Evolutionary conservation across 1,284 basidiomycete genomes (phyloP), one percentile per base, ranked within the genome.

Genomic region (Peniophora sp.): DNA sequence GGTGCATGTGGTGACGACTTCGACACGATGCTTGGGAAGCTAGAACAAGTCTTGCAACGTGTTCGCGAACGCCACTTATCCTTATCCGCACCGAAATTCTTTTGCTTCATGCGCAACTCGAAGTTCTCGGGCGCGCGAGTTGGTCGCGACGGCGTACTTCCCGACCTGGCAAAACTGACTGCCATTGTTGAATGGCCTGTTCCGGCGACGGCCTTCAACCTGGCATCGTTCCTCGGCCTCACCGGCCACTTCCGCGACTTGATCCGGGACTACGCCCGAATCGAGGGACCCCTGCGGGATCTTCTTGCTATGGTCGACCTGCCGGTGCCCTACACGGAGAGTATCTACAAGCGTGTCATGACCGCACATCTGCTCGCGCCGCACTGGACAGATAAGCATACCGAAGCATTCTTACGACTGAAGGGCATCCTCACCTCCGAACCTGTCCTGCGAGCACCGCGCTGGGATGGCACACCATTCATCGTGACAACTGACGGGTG

Each of bases 141-240:
- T 0, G 62, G 64, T 8, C 54, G 57, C 0, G 47, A 57, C 3
- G 69, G 70, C 0, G 60, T 71, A 1, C 47, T 51, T 9, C 60
- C 68, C 0, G 65, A 71, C 51, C 55, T 52, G 3, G 39, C 59
- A 1, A 71, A 71, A 39, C 58, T 72, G 0, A 62, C 63, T 3
- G 65, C 68, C 2, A 58, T 72, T 2, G 59, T 67, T 2, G 54
- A 67, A 10, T 72, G 68, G 69, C 42, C 52, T 14, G 51, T 52
- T 36, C 69, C 69, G 0, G 36, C 44, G 17, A 55, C 64, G 17
- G 62, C 60, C 8, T 50, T 60, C 1, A 58, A 65, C 17, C 54
- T 70, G 2, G 36, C 48, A 6, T 58, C 58, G 0, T 64, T 63
- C 58, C 20, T 62, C 11, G 60, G 60, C 0, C 51, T 64, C 8